phyloP scores from a whole-genome alignment of 208 protist genomes.

The Entamoeba moshkovskii region DNA sequence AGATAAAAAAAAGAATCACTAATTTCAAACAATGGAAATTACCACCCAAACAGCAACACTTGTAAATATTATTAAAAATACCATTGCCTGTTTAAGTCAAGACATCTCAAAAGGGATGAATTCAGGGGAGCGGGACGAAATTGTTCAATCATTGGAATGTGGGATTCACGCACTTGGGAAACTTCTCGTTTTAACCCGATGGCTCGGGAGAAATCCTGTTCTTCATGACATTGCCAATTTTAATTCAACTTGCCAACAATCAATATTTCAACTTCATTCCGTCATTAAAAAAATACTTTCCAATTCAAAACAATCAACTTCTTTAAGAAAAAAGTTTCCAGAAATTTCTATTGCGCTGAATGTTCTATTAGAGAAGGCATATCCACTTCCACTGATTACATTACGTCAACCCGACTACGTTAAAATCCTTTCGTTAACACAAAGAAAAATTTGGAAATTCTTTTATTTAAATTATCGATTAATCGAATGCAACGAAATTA shows the following conservation, averaged over 20 bases:
- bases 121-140: not conserved
- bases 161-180: not conserved
- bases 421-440: not conserved
- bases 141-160: not conserved
- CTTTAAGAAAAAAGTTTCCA: not conserved
- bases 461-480: not conserved
- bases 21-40: too few species aligned
- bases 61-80: not conserved
- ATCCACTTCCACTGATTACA: not conserved
- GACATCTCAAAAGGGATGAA: not conserved
- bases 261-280: not conserved
- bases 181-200: not conserved
- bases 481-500: not conserved
- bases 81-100: not conserved
- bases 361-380: not conserved
- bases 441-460: not conserved
- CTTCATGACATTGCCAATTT: not conserved
- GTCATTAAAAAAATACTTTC: not conserved
- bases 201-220: not conserved
- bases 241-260: not conserved
- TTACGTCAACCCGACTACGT: not conserved
- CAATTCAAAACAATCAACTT: not conserved
- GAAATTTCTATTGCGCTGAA: not conserved
- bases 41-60: not conserved
- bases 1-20: too few species aligned